Base-by-base conservation (phyloP, 148 eudicot species). In the Rhododendron vialii region DNA sequence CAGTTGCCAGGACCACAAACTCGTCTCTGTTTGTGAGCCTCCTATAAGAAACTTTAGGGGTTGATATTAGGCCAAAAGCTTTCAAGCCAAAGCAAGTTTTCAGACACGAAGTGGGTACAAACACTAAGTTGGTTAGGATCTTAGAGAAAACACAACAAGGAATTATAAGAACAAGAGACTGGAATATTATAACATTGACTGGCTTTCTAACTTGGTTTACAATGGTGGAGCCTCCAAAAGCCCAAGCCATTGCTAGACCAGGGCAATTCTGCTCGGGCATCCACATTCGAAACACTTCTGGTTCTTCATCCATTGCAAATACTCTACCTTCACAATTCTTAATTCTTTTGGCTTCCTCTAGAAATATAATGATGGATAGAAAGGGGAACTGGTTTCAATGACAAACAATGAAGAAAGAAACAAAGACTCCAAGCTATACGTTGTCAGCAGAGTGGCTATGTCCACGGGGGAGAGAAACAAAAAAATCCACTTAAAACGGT, bases 191-290 rank as follows among this genome's bases (percentile, higher is more conserved):
- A 30, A 30, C 30, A 30, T 30, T 30, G 30, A 30, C 30, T 30
- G 30, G 30, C 30, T 30, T 30, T 30, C 30, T 30, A 30, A 30
- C 30, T 30, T 30, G 30, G 30, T 30, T 30, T 30, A 30, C 30
- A 30, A 30, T 30, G 30, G 30, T 30, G 30, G 30, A 30, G 85
- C 95, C 99, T 69, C 98, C 98, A 33, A 95, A 95, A 65, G 98
- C 98, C 87, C 98, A 90, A 2, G 99, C 91, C 98, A 95, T 96
- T 59, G 99, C 99, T 8, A 96, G 94, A 10, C 99, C 99, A 8
- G 99, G 98, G 90, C 90, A 89, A 63, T 94, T 92, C 85, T 92
- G 92, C 73, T 95, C 89, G 5, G 97, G 98, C 89, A 92, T 86
- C 99, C 98, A 96, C 50, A 95, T 83, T 57, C 98, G 88, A 79